Base-by-base conservation (phyloP, 2,329 filamentous ascomycete genomes). In the Sporothrix sp. region DNA sequence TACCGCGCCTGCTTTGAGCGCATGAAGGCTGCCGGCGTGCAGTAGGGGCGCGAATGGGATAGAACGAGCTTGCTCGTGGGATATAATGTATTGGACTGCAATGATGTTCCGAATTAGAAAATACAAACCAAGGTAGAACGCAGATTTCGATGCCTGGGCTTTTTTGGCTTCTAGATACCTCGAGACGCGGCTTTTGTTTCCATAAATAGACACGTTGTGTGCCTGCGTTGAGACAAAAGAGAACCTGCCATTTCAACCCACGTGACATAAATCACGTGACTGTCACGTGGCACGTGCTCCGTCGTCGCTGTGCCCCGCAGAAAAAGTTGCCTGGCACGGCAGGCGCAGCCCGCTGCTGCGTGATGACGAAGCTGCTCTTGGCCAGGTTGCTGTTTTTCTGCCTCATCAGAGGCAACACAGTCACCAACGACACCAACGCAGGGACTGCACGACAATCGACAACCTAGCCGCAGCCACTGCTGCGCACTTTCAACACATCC, bases 1-100 rank as follows among this genome's bases (percentile, higher is more conserved):
- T 84, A 84, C 62, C 67, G 70, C 59, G 62, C 63, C 58, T 83
- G 79, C 66, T 84, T 84, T 66, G 72, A 77, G 68, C 68, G 78
- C 56, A 83, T 84, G 78, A 78, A 74, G 62, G 72, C 71, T 37
- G 70, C 67, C 48, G 77, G 76, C 35, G 65, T 73, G 39, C 66
- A 73, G 65, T 79, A 71, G 52, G 9, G 20, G 30, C 16, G n/a
- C 8, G 37, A 11, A 33, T 13, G 32, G 14, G 10, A 33, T 28
- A n/a, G n/a, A n/a, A n/a, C n/a, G n/a, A n/a, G n/a, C n/a, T n/a
- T n/a, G n/a, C n/a, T 28, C 6, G 10, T 28, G 32, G 32, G 32
- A 33, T n/a, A 33, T 13, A 33, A 33, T 33, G 13, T 33, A 33
- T 14, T 33, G 32, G 13, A 33, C 14, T 28, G 14, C 28, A 35